Conservation (phyloP, 1,284 basidiomycete genomes). For the Agaricales sp. region DNA sequence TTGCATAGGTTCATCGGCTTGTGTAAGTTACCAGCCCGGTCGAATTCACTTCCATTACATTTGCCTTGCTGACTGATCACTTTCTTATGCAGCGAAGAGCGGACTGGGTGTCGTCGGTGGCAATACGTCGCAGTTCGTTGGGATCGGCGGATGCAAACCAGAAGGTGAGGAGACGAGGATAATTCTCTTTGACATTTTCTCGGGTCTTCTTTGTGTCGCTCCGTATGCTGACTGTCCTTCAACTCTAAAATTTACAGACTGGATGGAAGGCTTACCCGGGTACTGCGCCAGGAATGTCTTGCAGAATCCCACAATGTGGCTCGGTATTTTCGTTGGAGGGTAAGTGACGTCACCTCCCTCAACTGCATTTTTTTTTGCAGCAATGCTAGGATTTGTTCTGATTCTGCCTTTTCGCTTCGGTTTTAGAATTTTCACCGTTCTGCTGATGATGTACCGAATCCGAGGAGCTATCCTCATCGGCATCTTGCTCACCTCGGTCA, state of each 20-base stretch:
- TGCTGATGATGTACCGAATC: conserved; percentile 80
- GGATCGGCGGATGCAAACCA: conserved; percentile 66
- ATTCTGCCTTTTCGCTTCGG: conserved; percentile 2
- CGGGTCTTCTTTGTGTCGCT: no score
- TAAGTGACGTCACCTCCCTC: conserved; percentile 21
- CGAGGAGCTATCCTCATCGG: conserved; percentile 79
- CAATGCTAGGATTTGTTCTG: no score
- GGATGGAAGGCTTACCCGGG: conserved; percentile 30
- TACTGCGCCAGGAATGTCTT: conserved; percentile 66
- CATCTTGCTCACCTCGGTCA: conserved; percentile 79
- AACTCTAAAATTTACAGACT: no score
- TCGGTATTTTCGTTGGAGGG: conserved; percentile 88
- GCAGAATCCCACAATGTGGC: conserved; percentile 73
- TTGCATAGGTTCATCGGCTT: conserved; percentile 57
- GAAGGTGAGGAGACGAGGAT: conserved; percentile 37
- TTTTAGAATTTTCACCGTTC: conserved; percentile 56
- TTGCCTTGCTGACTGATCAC: conserved; percentile 4
- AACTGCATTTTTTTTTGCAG: background rate
- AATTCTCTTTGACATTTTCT: background rate
- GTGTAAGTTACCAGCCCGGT: conserved; percentile 26
- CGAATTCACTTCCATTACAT: background rate
- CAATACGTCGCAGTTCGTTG: conserved; percentile 60
- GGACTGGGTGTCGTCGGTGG: conserved; percentile 78
- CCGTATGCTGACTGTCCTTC: no score
- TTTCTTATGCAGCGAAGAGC: conserved; percentile 32